A percentile compares a stretch with the other conserved stretches of the same genome.
These are phyloP conservation scores for Apiospora phragmitis DNA, from an alignment of 2,329 filamentous ascomycete genomes.

Conservation along the genomic window DNA sequence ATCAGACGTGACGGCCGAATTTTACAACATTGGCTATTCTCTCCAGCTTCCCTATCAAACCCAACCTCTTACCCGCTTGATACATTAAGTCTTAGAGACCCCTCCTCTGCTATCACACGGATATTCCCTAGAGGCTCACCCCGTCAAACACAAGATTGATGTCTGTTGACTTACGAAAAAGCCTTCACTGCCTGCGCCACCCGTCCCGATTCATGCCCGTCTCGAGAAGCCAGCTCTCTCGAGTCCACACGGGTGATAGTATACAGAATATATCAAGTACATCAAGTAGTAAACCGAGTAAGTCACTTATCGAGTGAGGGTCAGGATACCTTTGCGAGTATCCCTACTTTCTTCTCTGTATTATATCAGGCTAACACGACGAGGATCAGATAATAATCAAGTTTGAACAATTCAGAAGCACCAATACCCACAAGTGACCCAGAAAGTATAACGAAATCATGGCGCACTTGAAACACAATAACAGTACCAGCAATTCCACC, in stretches of 20 bases:
- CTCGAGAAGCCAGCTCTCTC: slow-evolving; percentile 55
- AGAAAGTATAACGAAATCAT: slow-evolving; percentile 36
- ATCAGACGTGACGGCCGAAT: background rate
- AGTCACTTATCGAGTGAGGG: slow-evolving; percentile 11
- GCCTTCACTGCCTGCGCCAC: slow-evolving; percentile 57
- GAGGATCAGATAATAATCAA: slow-evolving; percentile 6
- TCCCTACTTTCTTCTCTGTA: background rate
- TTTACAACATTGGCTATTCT: background rate
- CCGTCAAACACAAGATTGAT: slow-evolving; percentile 46
- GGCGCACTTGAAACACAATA: slow-evolving; percentile 40
- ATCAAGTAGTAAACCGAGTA: slow-evolving; percentile 40
- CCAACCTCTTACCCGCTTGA: slow-evolving; percentile 7
- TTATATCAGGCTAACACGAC: background rate
- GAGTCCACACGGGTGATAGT: slow-evolving; percentile 58
- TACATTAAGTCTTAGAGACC: slow-evolving; percentile 16
- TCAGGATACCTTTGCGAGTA: background rate
- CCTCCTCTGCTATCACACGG: slow-evolving; percentile 13
- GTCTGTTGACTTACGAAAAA: slow-evolving; percentile 59
- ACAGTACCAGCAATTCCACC: slow-evolving; percentile 21
- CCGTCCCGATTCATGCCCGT: slow-evolving; percentile 58
- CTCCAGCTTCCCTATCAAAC: background rate
- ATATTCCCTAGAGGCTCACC: slow-evolving; percentile 19
- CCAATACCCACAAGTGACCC: slow-evolving; percentile 4
- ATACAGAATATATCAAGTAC: slow-evolving; percentile 56
- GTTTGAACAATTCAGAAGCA: slow-evolving; percentile 10